Evolutionary conservation across 1,284 basidiomycete genomes (phyloP).

Genomic region (Moniliella sp.): DNA sequence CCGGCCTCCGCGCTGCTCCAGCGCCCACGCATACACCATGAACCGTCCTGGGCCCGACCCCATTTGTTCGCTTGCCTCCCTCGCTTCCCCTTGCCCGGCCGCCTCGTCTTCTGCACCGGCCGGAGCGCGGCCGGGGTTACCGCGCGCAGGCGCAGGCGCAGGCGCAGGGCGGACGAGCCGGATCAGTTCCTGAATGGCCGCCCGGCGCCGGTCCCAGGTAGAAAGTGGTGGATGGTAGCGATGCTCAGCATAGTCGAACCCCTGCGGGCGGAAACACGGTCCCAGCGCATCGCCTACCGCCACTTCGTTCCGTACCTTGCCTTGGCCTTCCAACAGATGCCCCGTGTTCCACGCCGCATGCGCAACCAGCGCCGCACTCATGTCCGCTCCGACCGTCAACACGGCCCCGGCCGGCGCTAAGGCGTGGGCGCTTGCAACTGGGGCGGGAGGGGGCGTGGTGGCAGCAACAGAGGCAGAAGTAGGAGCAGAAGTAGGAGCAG

Average conservation of each 20-base stretch:
- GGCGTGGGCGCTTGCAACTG: conserved; percentile 41
- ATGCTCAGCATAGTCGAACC: conserved; percentile 24
- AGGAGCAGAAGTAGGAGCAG: no score
- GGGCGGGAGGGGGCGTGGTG: no score
- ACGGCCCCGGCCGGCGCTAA: conserved; percentile 14
- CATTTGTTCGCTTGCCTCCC: conserved; percentile 4
- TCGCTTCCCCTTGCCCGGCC: neutral
- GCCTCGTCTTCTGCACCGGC: neutral
- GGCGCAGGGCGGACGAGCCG: conserved; percentile 8
- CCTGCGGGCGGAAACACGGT: conserved; percentile 16
- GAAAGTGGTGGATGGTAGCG: no score
- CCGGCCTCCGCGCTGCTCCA: conserved; percentile 53
- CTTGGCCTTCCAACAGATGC: neutral
- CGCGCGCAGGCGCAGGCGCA: neutral
- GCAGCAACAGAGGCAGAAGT: no score
- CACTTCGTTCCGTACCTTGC: conserved; percentile 12
- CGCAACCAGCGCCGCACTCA: conserved; percentile 3
- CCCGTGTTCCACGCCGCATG: no score
- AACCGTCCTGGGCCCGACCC: conserved; percentile 45
- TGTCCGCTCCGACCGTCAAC: neutral
- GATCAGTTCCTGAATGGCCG: conserved; percentile 20
- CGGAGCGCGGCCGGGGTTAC: neutral
- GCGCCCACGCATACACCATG: conserved; percentile 93
- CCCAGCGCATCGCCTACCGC: conserved; percentile 23
- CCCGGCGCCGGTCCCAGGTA: conserved; percentile 14